These are phyloP conservation scores for Chondrostereum purpureum DNA, from an alignment of 1,284 basidiomycete species.

Conservation along the genomic window DNA sequence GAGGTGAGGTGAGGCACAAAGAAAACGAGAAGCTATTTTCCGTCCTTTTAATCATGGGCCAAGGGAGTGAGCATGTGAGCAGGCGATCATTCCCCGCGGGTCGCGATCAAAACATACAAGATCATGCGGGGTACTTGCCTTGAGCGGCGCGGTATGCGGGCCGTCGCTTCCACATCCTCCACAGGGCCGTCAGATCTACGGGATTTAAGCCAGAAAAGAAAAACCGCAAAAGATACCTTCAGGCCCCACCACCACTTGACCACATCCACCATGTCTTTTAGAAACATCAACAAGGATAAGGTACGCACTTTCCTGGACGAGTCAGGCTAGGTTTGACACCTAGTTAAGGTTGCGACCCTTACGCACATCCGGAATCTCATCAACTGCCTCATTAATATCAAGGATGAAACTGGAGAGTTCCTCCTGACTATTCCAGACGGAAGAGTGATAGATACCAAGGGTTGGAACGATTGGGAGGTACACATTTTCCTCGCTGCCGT, in stretches of 20 bases:
- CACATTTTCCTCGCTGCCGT: slow-evolving; percentile 9
- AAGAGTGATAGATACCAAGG: slow-evolving; percentile 58
- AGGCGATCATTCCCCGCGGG: neutral
- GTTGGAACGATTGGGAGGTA: slow-evolving; percentile 61
- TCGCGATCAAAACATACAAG: too few relatives aligned
- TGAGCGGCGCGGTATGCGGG: neutral
- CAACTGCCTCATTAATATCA: slow-evolving; percentile 53
- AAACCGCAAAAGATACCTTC: neutral
- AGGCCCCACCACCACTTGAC: neutral
- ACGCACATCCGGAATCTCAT: slow-evolving; percentile 40
- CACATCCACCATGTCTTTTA: slow-evolving; percentile 25
- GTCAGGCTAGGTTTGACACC: neutral
- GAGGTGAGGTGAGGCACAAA: neutral
- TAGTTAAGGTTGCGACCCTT: slow-evolving; percentile 20
- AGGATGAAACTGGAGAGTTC: slow-evolving; percentile 54
- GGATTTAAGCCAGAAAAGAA: neutral
- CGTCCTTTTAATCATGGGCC: neutral
- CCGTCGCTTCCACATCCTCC: neutral
- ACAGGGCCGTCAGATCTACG: neutral
- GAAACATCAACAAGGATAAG: slow-evolving; percentile 27
- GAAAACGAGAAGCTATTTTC: neutral
- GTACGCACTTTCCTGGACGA: slow-evolving; percentile 3
- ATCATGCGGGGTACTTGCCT: neutral
- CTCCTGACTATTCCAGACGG: slow-evolving; percentile 49
- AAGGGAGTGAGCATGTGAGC: neutral